A percentile compares a stretch with the other conserved stretches of the same genome.
These are phyloP conservation scores for Phytopythium helicoides DNA, from an alignment of 352 stramenopile genomes.

Conservation along the genomic window DNA sequence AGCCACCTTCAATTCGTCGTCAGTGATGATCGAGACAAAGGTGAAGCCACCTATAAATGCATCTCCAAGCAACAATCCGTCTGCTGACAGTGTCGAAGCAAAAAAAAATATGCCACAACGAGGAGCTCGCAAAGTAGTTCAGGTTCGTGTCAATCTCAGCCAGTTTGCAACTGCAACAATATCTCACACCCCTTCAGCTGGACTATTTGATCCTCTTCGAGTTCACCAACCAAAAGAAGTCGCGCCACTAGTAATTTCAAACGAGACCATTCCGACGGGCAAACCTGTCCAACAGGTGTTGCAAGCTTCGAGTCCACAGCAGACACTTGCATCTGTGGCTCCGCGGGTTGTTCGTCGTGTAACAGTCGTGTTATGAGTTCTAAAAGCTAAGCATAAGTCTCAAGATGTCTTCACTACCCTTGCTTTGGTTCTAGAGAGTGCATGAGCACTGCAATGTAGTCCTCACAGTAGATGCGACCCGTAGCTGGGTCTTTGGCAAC, in stretches of 20 bases:
- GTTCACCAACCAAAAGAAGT: not conserved
- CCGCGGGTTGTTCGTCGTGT: not conserved
- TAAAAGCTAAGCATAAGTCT: too few species aligned
- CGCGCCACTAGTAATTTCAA: not conserved
- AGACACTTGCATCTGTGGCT: not conserved
- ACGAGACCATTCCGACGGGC: not conserved
- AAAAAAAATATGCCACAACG: constrained; percentile 5
- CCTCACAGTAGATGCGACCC: constrained; percentile 90
- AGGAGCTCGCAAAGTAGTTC: constrained; percentile 30
- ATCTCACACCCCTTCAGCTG: not conserved
- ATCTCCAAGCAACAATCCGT: not conserved
- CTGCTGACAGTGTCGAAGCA: not conserved
- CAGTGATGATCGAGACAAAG: too few species aligned
- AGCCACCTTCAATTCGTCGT: too few species aligned
- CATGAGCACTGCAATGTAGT: constrained; percentile 85
- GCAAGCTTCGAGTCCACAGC: too few species aligned
- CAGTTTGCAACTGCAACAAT: constrained; percentile 14
- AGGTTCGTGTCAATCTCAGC: constrained; percentile 46
- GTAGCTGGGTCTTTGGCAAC: constrained; percentile 83
- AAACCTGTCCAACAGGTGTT: too few species aligned
- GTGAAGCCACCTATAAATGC: too few species aligned
- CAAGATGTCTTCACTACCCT: not conserved
- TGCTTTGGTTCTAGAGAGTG: constrained; percentile 50
- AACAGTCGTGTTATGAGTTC: constrained; percentile 4
- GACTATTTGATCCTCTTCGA: not conserved